Percentiles rank a stretch among this genome's conserved stretches.
Evolutionary conservation across 768 basidiomycete species (phyloP).

Genomic region (Tylopilus intermedius): DNA sequence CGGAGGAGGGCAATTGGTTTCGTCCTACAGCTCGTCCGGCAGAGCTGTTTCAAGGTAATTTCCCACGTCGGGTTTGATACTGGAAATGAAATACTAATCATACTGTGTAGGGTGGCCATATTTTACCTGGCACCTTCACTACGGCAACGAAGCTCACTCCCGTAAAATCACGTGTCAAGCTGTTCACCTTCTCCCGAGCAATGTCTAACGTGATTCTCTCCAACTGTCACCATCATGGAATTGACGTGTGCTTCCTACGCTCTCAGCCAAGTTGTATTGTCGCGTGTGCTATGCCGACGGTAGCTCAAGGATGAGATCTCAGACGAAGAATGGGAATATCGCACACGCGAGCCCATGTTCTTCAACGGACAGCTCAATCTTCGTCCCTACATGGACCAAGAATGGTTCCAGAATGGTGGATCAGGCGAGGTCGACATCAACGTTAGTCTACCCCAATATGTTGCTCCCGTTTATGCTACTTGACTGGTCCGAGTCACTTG

Average conservation of each 20-base stretch:
- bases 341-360: slow-evolving; percentile 44
- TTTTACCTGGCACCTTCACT: slow-evolving; percentile 40
- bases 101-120: slow-evolving; percentile 46
- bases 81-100: neutral
- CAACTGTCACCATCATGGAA: slow-evolving; percentile 35
- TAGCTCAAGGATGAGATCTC: slow-evolving; percentile 43
- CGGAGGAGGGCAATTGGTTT: slow-evolving; percentile 45
- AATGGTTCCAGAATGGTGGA: slow-evolving; percentile 34
- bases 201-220: slow-evolving; percentile 29
- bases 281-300: slow-evolving; percentile 40
- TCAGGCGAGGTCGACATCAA: slow-evolving; percentile 35
- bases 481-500: slow-evolving; percentile 10
- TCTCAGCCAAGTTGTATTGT: too few species aligned
- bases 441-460: slow-evolving; percentile 41
- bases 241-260: too few species aligned
- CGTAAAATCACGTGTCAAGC: slow-evolving; percentile 31
- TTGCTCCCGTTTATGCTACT: slow-evolving; percentile 43
- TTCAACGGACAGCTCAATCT: slow-evolving; percentile 48
- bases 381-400: slow-evolving; percentile 42
- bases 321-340: slow-evolving; percentile 37
- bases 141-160: slow-evolving; percentile 35
- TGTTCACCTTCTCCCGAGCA: slow-evolving; percentile 24
- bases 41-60: slow-evolving; percentile 33
- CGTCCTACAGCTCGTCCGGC: slow-evolving; percentile 32
- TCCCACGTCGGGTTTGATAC: neutral